A percentile compares a stretch with the other conserved stretches of the same genome.
phyloP scores from a whole-genome alignment of 1,139 yeast genomes.

The Blastobotrys persicus region DNA sequence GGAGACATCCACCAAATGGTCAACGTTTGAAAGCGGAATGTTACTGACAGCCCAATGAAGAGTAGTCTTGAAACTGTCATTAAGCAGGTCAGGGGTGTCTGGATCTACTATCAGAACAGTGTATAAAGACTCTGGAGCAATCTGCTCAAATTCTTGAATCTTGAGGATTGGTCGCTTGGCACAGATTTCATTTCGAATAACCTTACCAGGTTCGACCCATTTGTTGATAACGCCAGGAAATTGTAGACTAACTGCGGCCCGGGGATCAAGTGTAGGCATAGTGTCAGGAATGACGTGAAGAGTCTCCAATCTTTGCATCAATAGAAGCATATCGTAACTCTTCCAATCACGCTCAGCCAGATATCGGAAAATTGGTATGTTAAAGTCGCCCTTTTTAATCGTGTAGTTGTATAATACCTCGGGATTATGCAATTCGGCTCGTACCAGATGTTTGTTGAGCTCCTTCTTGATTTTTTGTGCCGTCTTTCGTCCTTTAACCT shows the following conservation, averaged over 20 bases:
- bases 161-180: slow-evolving; percentile 70
- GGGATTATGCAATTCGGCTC: slow-evolving; percentile 73
- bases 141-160: slow-evolving; percentile 68
- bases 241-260: slow-evolving; percentile 68
- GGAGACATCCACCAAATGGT: slow-evolving; percentile 54
- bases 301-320: slow-evolving; percentile 88
- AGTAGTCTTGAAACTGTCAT: slow-evolving; percentile 67
- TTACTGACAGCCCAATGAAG: slow-evolving; percentile 79
- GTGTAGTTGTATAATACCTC: slow-evolving; percentile 71
- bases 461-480: slow-evolving; percentile 17
- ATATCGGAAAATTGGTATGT: slow-evolving; percentile 76
- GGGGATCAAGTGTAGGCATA: slow-evolving; percentile 82
- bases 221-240: slow-evolving; percentile 66
- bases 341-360: slow-evolving; percentile 72
- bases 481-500: slow-evolving; percentile 18
- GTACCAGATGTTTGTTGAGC: slow-evolving; percentile 37
- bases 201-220: slow-evolving; percentile 77
- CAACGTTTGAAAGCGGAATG: slow-evolving; percentile 57
- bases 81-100: slow-evolving; percentile 76
- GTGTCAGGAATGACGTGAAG: slow-evolving; percentile 90
- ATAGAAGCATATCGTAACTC: slow-evolving; percentile 59
- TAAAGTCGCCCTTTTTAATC: slow-evolving; percentile 55
- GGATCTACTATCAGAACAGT: slow-evolving; percentile 85
- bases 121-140: slow-evolving; percentile 50
- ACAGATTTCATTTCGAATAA: slow-evolving; percentile 71